A percentile compares a stretch with the other conserved stretches of the same genome.
These are phyloP conservation scores for Kwoniella pini DNA, from an alignment of 768 basidiomycete genomes.

Conservation along the genomic window DNA sequence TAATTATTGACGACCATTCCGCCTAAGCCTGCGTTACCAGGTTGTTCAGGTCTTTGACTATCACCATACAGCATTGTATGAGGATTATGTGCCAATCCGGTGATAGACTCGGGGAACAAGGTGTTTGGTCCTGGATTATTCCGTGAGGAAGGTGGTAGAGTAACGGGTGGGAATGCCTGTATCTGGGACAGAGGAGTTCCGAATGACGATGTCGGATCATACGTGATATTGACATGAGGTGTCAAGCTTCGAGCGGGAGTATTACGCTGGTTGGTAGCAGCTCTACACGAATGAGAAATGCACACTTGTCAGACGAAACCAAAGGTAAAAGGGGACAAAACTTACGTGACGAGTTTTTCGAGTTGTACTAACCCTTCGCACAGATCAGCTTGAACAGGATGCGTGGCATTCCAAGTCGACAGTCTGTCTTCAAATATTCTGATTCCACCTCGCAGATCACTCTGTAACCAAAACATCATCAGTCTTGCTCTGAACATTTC, in stretches of 20 bases:
- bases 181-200: conserved; percentile 37
- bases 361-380: conserved; percentile 47
- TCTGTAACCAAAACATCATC: conserved; percentile 23
- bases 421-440: conserved; percentile 46
- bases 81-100: not conserved
- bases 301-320: not conserved
- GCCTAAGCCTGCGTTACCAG: not conserved
- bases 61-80: not conserved
- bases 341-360: conserved; percentile 46
- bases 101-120: not conserved
- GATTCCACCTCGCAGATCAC: conserved; percentile 45
- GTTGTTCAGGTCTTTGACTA: not conserved
- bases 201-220: not conserved
- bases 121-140: not conserved
- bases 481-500: no score
- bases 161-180: conserved; percentile 31
- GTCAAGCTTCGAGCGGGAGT: conserved; percentile 13
- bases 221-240: not conserved
- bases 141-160: conserved; percentile 1
- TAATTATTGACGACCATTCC: not conserved
- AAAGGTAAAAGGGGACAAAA: no score
- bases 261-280: conserved; percentile 26
- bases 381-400: conserved; percentile 52
- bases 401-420: conserved; percentile 42
- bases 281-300: conserved; percentile 1